Base-by-base conservation (phyloP, 306 rosid genomes). In the Ziziphus jujuba region DNA sequence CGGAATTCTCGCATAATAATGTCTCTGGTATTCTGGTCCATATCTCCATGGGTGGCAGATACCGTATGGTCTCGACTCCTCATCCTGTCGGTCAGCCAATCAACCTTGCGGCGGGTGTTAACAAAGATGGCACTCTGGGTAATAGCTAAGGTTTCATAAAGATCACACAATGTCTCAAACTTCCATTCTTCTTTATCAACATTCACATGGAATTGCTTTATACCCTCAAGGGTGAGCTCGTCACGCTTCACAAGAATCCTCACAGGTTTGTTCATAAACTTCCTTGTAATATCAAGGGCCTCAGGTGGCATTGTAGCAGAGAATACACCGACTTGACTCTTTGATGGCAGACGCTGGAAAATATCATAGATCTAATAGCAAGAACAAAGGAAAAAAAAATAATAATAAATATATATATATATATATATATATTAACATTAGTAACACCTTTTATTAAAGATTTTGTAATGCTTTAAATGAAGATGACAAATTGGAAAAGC, bases 271-370 rank as follows among this genome's bases (percentile, higher is more conserved):
- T 80, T 86, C 96, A 89, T 89, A 38, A 89, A 89, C 76, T 89
- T 89, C 68, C 92, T 80, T 13, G 96, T 89, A 76, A 89, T 89
- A 79, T 89, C 96, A 40, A 89, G 88, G 63, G 96, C 96, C 84
- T 89, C 96, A 20, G 96, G 92, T 9, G 96, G 92, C 96, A 89
- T 86, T 36, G 96, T 89, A 21, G 96, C 96, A 56, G 96, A 89
- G 71, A 89, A 89, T 44, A 89, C 96, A 36, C 96, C 96, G 28
- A 89, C 90, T 66, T 89, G 92, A 73, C 86, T 89, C 83, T 84
- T 84, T 5, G 74, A 51, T 40, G 96, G 96, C 9, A 89, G 84
- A 58, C 84, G 84, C 82, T 89, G 96, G 74, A 89, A 89, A 61
- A 86, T 89, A 69, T 89, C 96, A n/a, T 89, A 89, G 74, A 89